Evolutionary conservation across 2,329 filamentous ascomycete species (phyloP), one percentile per base, ranked within the genome.

Genomic region (Metarhizium rileyi): DNA sequence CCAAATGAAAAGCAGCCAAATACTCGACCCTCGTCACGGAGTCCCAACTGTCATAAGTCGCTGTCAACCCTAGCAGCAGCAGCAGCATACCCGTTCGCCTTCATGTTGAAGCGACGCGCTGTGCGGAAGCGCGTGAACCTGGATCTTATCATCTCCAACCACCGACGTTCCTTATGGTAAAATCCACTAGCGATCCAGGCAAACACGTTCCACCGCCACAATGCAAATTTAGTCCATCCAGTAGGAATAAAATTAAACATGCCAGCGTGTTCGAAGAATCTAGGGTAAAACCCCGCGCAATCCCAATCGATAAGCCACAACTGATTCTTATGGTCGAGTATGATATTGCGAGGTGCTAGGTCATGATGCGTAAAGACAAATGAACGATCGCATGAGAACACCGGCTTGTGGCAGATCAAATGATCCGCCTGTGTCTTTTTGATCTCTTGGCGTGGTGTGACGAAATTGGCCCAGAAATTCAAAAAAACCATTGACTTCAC

Each of bases 241-340:
- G 16, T 25, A 18, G 50, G 35, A 36, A 55, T 48, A 26, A 56
- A 54, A 30, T 56, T 53, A 33, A 53, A n/a, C 48, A 57, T 56
- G 38, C 47, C 46, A 14, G 53, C 53, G 25, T 55, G 49, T 49
- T 52, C 50, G 20, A 55, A 55, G 35, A 38, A 54, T 22, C 27
- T 46, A 18, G 53, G 52, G 47, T 57, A 57, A 50, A 52, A 57
- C 2, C 52, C 55, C 3, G 53, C 52, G 26, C 4, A 45, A 46
- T 55, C 53, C 53, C 50, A 56, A 36, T 57, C 49, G 20, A 57
- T 49, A 33, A 57, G 38, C 51, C 52, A 56, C 10, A 54, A 36
- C 20, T 51, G 44, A 5, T 45, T 38, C 8, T 36, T 18, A 23
- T 3, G 40, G 33, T 52, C 49, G 12, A 56, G 46, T 8, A 57